Evolutionary conservation across 768 basidiomycete genomes (phyloP).

Genomic region (Suillus subaureus): DNA sequence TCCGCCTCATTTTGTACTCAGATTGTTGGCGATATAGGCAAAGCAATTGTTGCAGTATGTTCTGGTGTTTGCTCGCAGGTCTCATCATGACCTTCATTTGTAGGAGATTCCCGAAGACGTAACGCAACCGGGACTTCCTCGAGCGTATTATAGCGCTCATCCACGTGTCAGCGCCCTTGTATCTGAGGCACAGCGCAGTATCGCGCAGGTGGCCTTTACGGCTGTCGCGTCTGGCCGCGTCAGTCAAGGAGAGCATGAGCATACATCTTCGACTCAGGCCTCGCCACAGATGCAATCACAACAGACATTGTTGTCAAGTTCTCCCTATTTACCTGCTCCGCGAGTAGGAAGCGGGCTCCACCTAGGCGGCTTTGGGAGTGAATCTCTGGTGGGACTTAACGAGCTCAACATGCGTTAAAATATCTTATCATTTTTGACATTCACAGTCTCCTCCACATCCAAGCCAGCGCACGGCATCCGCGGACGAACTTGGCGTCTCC

Average conservation of each 20-base stretch:
- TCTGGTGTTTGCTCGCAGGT: neutral
- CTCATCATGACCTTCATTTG: slow-evolving; percentile 10
- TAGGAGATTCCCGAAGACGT: slow-evolving; percentile 82
- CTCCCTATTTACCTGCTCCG: slow-evolving; percentile 34
- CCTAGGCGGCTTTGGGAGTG: slow-evolving; percentile 18
- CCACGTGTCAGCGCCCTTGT: slow-evolving; percentile 61
- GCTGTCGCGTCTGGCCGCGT: slow-evolving; percentile 34
- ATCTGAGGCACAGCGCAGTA: slow-evolving; percentile 59
- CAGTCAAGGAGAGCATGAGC: slow-evolving; percentile 12
- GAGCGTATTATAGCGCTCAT: slow-evolving; percentile 72
- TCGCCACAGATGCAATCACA: slow-evolving; percentile 6
- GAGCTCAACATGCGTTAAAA: slow-evolving; percentile 21
- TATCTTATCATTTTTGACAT: slow-evolving; percentile 8
- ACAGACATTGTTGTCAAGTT: slow-evolving; percentile 1
- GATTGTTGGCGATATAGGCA: slow-evolving; percentile 54
- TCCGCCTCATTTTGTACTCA: slow-evolving; percentile 18
- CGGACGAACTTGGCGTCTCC: slow-evolving; percentile 29
- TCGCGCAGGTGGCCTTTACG: slow-evolving; percentile 54
- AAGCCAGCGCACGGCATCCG: slow-evolving; percentile 22
- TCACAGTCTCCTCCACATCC: slow-evolving; percentile 18
- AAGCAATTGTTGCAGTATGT: slow-evolving; percentile 44
- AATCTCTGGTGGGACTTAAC: neutral
- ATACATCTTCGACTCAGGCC: slow-evolving; percentile 14
- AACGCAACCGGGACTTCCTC: slow-evolving; percentile 78
- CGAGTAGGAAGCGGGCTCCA: slow-evolving; percentile 35